Evolutionary conservation across 2,329 filamentous ascomycete species (phyloP).

Genomic region (Seiridium cupressi): DNA sequence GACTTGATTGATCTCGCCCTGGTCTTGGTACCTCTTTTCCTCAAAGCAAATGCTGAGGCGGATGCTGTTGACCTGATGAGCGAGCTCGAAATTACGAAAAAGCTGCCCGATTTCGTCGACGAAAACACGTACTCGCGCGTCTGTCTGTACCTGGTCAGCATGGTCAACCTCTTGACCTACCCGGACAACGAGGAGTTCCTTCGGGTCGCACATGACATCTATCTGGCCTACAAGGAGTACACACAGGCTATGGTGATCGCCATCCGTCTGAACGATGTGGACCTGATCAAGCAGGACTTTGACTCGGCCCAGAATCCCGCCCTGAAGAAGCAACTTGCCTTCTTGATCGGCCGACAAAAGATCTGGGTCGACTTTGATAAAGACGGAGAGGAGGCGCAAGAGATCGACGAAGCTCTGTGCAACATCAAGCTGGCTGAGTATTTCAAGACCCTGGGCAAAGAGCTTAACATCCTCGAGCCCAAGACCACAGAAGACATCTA

Average conservation of each 20-base stretch:
- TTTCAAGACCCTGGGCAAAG: conserved; percentile 91
- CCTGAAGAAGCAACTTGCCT: conserved; percentile 89
- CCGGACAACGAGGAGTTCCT: conserved; percentile 97
- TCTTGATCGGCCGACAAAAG: conserved; percentile 87
- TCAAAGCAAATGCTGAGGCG: conserved; percentile 96
- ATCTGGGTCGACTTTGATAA: conserved; percentile 72
- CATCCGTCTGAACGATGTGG: conserved; percentile 85
- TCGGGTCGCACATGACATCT: conserved; percentile 88
- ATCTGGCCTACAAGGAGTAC: conserved; percentile 88
- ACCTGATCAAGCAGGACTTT: conserved; percentile 81
- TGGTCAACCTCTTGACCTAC: conserved; percentile 96
- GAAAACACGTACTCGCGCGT: conserved; percentile 91
- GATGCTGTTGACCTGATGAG: conserved; percentile 97
- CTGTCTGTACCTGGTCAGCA: conserved; percentile 97
- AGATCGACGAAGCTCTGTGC: conserved; percentile 78
- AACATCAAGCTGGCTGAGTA: conserved; percentile 87
- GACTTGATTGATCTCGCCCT: conserved; percentile 85
- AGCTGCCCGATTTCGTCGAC: conserved; percentile 85
- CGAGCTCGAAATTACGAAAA: conserved; percentile 94
- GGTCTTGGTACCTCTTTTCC: conserved; percentile 86
- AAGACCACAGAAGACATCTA: conserved; percentile 99
- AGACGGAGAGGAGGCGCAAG: conserved; percentile 61
- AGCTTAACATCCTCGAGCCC: conserved; percentile 93
- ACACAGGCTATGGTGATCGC: conserved; percentile 92
- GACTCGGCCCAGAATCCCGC: conserved; percentile 76